Evolutionary conservation across 768 basidiomycete genomes (phyloP), one percentile per base, ranked within the genome.

Genomic region (Leccinum imitatum): DNA sequence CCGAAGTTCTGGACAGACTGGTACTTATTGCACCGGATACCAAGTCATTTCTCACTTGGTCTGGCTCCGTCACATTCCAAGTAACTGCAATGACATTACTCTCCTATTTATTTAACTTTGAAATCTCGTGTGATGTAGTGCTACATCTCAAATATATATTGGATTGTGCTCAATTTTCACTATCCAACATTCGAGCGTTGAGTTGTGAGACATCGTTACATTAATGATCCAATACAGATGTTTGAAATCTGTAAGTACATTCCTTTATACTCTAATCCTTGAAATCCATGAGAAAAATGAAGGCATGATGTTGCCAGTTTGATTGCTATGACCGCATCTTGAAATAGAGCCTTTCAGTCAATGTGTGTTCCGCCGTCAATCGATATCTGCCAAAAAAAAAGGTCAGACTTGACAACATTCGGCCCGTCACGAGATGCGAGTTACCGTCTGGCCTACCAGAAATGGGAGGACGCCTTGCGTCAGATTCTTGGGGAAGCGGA

Each of bases 301-400:
- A 15, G 8, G 4, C 2, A 19, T 14, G 25, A 7, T 10, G 14
- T n/a, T 54, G 8, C n/a, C 31, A 46, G 4, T 11, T 15, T 4
- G 21, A 21, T 61, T 2, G 11, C 13, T 7, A 11, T 13, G 37
- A 39, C 15, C 11, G 8, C 39, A 17, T 17, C 15, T 17, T 39
- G 39, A 39, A 17, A 39, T 41, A 1, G 39, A 41, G 17, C 17
- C 17, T 11, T 31, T 67, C 48, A 71, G 41, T 73, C 70, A 58
- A 71, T 73, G 48, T 67, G 6, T 7, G 27, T 59, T 39, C 71
- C 70, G 1, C 72, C 70, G 13, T 71, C 65, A 17, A 73, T 64
- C 31, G 62, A 59, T 35, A 73, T 63, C 70, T 71, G 21, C 17
- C 11, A 1, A 9, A 37, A 37, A 7, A 7, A 33, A 37, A 6